Evolutionary conservation across 768 basidiomycete species (phyloP), one percentile per base, ranked within the genome.

Genomic region (Holtermanniella nyarrowii): DNA sequence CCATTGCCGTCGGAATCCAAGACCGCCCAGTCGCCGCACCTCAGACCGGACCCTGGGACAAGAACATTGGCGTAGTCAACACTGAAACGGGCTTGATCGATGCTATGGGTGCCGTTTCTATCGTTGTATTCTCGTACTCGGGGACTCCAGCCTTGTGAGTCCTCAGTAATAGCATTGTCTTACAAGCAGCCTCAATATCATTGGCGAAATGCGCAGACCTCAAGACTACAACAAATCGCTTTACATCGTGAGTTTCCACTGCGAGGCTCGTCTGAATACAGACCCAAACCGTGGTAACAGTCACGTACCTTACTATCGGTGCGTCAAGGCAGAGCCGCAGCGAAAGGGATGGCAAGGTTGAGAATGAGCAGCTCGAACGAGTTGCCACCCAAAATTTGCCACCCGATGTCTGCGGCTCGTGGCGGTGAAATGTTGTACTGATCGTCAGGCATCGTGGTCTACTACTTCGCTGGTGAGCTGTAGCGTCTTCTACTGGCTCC

Each of bases 61-160:
- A 57, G 55, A 41, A 56, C 18, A 44, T 63, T 44, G 44, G 49
- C 18, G 50, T 49, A 20, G 52, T 57, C 50, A 57, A 54, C 48
- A 39, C 22, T 26, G 52, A 43, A 2, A 46, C 53, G 1, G 44
- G 46, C 0, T 58, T 57, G 41, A 22, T 52, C 14, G 59, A 53
- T n/a, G 56, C 53, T 23, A 56, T 58, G 47, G 48, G 37, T n/a
- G 59, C 56, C 11, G 53, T 55, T 16, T 44, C 52, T 4, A 56
- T 49, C 21, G 48, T 58, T 16, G 51, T 61, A 14, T 57, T 61
- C 41, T 50, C 56, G 1, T 61, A 52, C 49, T 53, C 53, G 22
- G 59, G 61, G 16, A 55, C 59, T 4, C 57, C 59, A 1, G 53
- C 60, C 7, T 68, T 65, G 44, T 44, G 14, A 45, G 31, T 37